phyloP scores from a whole-genome alignment of 106 monocot genomes.

The Gastrodia elata region DNA sequence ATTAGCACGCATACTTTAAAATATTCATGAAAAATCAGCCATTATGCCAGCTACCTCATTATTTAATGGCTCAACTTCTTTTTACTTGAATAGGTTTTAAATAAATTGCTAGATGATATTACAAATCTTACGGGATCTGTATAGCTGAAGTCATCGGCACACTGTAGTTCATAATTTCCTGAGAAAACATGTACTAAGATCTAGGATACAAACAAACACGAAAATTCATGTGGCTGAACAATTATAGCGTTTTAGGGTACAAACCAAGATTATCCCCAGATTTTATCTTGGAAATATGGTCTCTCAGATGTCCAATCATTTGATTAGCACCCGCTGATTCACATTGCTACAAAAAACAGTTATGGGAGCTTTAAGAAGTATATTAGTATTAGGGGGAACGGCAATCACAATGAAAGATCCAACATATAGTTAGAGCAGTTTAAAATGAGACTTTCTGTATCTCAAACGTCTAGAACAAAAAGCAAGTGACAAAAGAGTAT shows the following conservation, averaged over 20 bases:
- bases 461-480: not conserved
- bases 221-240: not conserved
- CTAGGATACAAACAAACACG: not conserved
- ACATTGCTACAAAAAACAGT: constrained; percentile 52
- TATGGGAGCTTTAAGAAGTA: not conserved
- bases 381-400: not conserved
- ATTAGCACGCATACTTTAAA: too few relatives aligned
- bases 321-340: constrained; percentile 77
- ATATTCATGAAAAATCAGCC: too few relatives aligned
- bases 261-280: constrained; percentile 59
- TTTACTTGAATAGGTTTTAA: too few relatives aligned
- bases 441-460: constrained; percentile 1
- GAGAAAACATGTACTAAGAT: constrained; percentile 11
- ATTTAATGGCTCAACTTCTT: too few relatives aligned
- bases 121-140: constrained; percentile 75
- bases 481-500: not conserved
- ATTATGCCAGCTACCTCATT: too few relatives aligned
- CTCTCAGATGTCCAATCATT: constrained; percentile 77
- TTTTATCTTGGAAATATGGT: constrained; percentile 49
- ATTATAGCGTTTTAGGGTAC: not conserved
- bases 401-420: not conserved
- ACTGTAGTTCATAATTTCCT: constrained; percentile 80
- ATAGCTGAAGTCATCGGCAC: constrained; percentile 87
- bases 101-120: not conserved
- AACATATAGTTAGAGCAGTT: not conserved